phyloP scores from a whole-genome alignment of 2,329 filamentous ascomycete species.

The Diplodia corticola region DNA sequence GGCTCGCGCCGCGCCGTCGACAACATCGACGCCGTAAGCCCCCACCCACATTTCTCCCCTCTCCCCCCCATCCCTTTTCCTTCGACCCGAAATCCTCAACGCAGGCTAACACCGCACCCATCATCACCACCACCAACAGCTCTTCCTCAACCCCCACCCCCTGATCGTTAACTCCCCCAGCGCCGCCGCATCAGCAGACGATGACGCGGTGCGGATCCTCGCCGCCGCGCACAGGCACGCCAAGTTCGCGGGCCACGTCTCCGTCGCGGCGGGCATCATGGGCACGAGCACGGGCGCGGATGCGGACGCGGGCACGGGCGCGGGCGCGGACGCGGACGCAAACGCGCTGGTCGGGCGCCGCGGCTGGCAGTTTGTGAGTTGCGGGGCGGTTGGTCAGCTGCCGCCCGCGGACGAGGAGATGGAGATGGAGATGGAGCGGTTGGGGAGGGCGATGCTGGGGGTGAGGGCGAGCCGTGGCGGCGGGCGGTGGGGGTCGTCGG shows the following conservation, averaged over 20 bases:
- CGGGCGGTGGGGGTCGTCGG: too few relatives aligned
- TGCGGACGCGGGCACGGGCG: background rate
- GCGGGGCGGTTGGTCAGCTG: background rate
- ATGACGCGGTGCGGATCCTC: background rate
- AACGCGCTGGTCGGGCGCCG: background rate
- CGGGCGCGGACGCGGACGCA: background rate
- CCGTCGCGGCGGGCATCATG: too few relatives aligned
- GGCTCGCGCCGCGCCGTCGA: background rate
- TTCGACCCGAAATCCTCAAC: too few relatives aligned
- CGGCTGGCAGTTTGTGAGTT: slow-evolving; percentile 13
- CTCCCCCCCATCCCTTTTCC: background rate
- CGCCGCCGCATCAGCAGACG: background rate
- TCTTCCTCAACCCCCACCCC: slow-evolving; percentile 1
- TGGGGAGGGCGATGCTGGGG: background rate
- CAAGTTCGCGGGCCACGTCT: slow-evolving; percentile 1
- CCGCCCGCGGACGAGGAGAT: too few relatives aligned
- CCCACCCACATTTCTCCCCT: background rate
- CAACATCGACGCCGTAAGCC: slow-evolving; percentile 5
- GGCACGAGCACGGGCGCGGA: slow-evolving; percentile 3
- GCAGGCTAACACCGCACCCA: background rate
- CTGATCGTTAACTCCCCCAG: background rate
- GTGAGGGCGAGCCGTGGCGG: background rate
- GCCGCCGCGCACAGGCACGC: background rate
- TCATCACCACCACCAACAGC: background rate
- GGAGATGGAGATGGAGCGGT: slow-evolving; percentile 6